phyloP scores from a whole-genome alignment of 352 stramenopile species.

The Phytopythium kandeliae region DNA sequence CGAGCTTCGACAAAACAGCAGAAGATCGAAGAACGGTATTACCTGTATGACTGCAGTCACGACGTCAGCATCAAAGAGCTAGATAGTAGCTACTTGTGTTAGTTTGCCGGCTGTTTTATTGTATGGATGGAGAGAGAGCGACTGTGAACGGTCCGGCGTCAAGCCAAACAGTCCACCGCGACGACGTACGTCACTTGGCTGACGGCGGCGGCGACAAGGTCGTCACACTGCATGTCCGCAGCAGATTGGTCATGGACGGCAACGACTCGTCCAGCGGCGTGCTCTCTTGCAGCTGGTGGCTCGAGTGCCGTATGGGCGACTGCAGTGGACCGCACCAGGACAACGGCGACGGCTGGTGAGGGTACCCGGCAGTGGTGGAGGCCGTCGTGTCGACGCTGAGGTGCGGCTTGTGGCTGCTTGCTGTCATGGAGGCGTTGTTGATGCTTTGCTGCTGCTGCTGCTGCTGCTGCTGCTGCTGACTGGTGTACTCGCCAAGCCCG shows the following conservation, averaged over 20 bases:
- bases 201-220: not conserved
- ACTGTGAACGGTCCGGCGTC: no score
- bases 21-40: no score
- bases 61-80: no score
- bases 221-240: slow-evolving; percentile 23
- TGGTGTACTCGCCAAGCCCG: not conserved
- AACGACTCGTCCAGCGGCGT: slow-evolving; percentile 30
- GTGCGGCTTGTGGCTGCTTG: not conserved
- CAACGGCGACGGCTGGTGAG: slow-evolving; percentile 4
- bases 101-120: no score
- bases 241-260: slow-evolving; percentile 56
- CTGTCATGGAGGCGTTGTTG: not conserved
- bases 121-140: no score
- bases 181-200: slow-evolving; percentile 10
- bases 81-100: no score
- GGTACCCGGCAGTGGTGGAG: not conserved
- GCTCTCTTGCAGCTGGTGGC: not conserved
- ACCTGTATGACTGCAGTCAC: no score
- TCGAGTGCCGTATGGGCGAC: slow-evolving; percentile 1
- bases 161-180: no score
- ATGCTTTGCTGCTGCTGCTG: no score
- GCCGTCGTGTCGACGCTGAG: slow-evolving; percentile 4
- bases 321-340: slow-evolving; percentile 1
- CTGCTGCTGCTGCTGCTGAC: not conserved
- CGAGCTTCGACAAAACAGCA: no score